A percentile compares a stretch with the other conserved stretches of the same genome.
phyloP scores from a whole-genome alignment of 1,284 basidiomycete species.

The Cerrena zonata region DNA sequence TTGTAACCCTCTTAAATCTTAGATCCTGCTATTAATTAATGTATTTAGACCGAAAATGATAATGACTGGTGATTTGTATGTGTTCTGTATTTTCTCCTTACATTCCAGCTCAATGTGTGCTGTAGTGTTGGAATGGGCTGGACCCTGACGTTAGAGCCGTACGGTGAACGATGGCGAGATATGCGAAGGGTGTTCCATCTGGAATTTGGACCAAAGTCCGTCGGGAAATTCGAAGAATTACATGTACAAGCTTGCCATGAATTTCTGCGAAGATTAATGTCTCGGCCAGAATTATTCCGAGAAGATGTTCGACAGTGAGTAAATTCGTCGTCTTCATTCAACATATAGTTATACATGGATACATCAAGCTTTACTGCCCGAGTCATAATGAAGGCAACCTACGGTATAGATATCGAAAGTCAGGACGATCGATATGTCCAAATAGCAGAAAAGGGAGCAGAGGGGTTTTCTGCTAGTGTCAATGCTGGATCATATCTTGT shows the following conservation, averaged over 20 bases:
- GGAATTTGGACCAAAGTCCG: conserved; percentile 13
- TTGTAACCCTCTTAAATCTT: not conserved
- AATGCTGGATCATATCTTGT: conserved; percentile 20
- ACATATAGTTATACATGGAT: not conserved
- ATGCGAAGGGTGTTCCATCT: conserved; percentile 32
- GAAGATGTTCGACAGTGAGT: conserved; percentile 25
- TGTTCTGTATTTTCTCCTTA: not conserved
- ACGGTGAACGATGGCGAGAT: conserved; percentile 36
- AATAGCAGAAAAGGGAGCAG: conserved; percentile 16
- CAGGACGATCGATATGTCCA: conserved; percentile 19
- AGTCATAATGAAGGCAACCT: conserved; percentile 20
- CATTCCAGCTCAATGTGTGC: not conserved
- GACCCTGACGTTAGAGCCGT: conserved; percentile 29
- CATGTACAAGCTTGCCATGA: conserved; percentile 24
- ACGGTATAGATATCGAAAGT: conserved; percentile 20
- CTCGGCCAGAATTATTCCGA: conserved; percentile 15
- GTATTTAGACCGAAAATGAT: conserved; percentile 31
- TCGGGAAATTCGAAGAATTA: conserved; percentile 12
- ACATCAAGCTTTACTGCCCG: conserved; percentile 16
- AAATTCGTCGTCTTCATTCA: not conserved
- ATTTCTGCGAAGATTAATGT: conserved; percentile 30
- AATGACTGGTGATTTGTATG: conserved; percentile 31
- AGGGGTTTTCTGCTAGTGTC: conserved; percentile 12
- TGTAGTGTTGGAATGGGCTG: conserved; percentile 39
- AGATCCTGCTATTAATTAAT: not conserved